Evolutionary conservation across 2,329 filamentous ascomycete species (phyloP), one percentile per base, ranked within the genome.

Genomic region (Aspergillus melleus): DNA sequence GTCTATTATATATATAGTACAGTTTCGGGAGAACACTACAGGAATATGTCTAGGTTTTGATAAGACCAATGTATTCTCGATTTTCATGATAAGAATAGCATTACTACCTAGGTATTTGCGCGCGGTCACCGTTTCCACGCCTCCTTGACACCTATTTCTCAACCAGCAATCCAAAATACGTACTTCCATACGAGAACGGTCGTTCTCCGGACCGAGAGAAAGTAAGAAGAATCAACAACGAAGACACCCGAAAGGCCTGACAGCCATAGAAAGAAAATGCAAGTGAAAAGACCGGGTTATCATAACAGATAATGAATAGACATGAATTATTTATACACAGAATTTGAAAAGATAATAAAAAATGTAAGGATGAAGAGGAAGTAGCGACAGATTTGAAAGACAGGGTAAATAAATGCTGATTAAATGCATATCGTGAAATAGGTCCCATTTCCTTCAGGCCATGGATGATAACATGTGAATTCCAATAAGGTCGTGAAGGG

Each of bases 291-390:
- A 24, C 16, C 22, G 29, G 26, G 36, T 42, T 42, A 16, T 42
- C 36, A n/a, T 42, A 30, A 26, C 14, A 53, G 29, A 51, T 12
- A 47, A 36, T 39, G 53, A 22, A 52, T 29, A 49, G 30, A 39
- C 24, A 32, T 14, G 14, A 47, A 58, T 61, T 55, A 55, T 62
- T 55, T 53, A 58, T 57, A 64, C 57, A 60, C 46, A 59, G 53
- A 62, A 63, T 52, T 26, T 22, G 32, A 59, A 61, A n/a, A 57
- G 24, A 32, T 14, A 49, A 30, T 19, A 24, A 49, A 32, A 51
- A 30, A 46, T 20, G 52, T 26, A 19, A 52, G 24, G 44, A 52
- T 51, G 22, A 20, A 46, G 52, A 52, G 22, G 22, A 49, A 20
- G n/a, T 50, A 57, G 20, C 39, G 29, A 42, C 14, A 56, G 54